A percentile compares a stretch with the other conserved stretches of the same genome.
Conservation (phyloP, 306 rosid species). For the Malus asiatica region DNA sequence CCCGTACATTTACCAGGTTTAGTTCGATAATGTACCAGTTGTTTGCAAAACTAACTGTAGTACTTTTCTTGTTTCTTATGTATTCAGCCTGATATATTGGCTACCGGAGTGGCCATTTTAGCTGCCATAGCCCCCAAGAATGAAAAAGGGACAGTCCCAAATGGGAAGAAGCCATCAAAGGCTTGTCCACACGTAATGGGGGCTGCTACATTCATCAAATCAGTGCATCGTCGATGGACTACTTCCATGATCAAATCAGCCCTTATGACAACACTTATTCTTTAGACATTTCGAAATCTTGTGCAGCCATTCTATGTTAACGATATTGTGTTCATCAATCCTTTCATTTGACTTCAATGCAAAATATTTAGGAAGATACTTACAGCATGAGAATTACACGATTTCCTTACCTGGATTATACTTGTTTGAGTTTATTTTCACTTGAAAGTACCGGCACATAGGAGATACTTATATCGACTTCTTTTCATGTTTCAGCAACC, state of each 20-base stretch:
- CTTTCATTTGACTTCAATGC: neutral
- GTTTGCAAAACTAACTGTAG: neutral
- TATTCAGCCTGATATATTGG: conserved; percentile 83
- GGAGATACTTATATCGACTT: neutral
- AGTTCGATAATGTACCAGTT: neutral
- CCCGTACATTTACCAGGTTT: neutral
- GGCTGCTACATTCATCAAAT: conserved; percentile 73
- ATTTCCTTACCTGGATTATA: neutral
- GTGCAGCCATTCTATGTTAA: neutral
- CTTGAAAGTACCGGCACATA: neutral
- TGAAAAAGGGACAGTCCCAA: conserved; percentile 51
- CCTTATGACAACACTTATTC: conserved; percentile 80
- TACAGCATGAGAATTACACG: neutral
- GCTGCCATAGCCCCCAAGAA: conserved; percentile 56
- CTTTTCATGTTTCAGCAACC: conserved; percentile 48
- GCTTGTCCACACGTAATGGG: conserved; percentile 93
- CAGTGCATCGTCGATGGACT: conserved; percentile 53
- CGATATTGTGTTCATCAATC: neutral
- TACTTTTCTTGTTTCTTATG: neutral
- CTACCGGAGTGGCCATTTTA: conserved; percentile 79
- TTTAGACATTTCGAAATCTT: neutral
- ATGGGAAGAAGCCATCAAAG: conserved; percentile 57
- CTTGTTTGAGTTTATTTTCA: neutral
- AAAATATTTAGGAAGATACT: neutral
- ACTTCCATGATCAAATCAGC: conserved; percentile 90